phyloP scores from a whole-genome alignment of 2,329 filamentous ascomycete genomes.

The Emericellopsis cladophorae region DNA sequence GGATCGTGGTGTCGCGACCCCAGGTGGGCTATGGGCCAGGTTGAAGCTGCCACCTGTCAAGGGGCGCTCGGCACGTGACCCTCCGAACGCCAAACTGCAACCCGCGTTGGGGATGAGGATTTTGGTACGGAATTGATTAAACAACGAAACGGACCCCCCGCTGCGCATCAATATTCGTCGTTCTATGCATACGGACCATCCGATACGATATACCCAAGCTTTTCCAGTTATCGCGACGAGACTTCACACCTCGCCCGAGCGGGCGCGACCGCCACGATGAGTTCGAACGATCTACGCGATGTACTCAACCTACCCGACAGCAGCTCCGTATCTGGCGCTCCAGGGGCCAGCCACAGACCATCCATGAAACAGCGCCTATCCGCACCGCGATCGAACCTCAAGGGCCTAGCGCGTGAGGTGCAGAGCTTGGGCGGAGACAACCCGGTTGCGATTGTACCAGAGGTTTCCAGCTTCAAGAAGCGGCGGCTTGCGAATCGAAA shows the following conservation, averaged over 20 bases:
- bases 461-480: constrained; percentile 47
- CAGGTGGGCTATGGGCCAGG: too few species aligned
- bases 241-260: background rate
- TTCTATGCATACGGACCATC: too few species aligned
- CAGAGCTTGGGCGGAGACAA: constrained; percentile 54
- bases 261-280: constrained; percentile 35
- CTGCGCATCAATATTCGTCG: too few species aligned
- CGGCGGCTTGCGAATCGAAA: constrained; percentile 40
- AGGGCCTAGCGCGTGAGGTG: constrained; percentile 52
- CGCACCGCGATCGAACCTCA: constrained; percentile 45
- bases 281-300: constrained; percentile 73
- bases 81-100: too few species aligned
- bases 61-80: too few species aligned
- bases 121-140: too few species aligned
- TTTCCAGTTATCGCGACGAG: background rate
- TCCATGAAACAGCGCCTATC: constrained; percentile 64
- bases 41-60: too few species aligned
- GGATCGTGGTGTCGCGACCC: too few species aligned
- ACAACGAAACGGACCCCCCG: too few species aligned
- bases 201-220: background rate
- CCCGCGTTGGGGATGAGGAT: too few species aligned
- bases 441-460: constrained; percentile 53
- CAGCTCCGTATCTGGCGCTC: constrained; percentile 1
- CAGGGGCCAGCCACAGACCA: constrained; percentile 33
- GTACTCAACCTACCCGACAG: constrained; percentile 68